A percentile compares a stretch with the other conserved stretches of the same genome.
These are phyloP conservation scores for Neurospora pannonica DNA, from an alignment of 495 filamentous ascomycete genomes.

Conservation along the genomic window DNA sequence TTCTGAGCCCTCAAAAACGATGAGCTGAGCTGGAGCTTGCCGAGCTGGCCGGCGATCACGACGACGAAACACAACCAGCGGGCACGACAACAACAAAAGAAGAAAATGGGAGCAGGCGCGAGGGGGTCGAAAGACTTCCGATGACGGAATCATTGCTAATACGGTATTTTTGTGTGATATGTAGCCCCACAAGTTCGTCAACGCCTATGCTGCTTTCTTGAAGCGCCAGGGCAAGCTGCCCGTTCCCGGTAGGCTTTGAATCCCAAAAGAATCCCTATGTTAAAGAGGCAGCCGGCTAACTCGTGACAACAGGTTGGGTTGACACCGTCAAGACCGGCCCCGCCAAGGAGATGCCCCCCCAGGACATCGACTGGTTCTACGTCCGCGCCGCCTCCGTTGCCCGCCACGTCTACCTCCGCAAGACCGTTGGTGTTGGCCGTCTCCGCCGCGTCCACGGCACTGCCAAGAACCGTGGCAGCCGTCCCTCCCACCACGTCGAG, in stretches of 20 bases:
- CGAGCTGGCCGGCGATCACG: conserved; percentile 18
- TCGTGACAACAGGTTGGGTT: conserved; percentile 64
- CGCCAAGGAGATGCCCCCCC: conserved; percentile 93
- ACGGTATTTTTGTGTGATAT: conserved; percentile 32
- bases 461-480: conserved; percentile 90
- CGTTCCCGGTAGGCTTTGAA: conserved; percentile 63
- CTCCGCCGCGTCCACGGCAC: conserved; percentile 74
- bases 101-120: conserved; percentile 42
- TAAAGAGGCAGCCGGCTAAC: conserved; percentile 3
- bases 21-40: conserved; percentile 1
- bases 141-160: conserved; percentile 52
- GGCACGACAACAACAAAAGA: conserved; percentile 17
- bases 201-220: conserved; percentile 90
- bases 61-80: conserved; percentile 3
- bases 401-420: conserved; percentile 97
- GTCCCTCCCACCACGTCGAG: conserved; percentile 90
- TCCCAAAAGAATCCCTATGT: conserved; percentile 7
- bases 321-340: conserved; percentile 97
- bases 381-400: conserved; percentile 91
- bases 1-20: conserved; percentile 4
- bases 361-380: conserved; percentile 98
- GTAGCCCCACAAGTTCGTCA: conserved; percentile 87
- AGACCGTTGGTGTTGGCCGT: conserved; percentile 95
- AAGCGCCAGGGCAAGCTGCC: conserved; percentile 98
- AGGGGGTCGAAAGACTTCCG: conserved; percentile 51